phyloP scores from a whole-genome alignment of 2,329 filamentous ascomycete species.

The Nemania sp. region DNA sequence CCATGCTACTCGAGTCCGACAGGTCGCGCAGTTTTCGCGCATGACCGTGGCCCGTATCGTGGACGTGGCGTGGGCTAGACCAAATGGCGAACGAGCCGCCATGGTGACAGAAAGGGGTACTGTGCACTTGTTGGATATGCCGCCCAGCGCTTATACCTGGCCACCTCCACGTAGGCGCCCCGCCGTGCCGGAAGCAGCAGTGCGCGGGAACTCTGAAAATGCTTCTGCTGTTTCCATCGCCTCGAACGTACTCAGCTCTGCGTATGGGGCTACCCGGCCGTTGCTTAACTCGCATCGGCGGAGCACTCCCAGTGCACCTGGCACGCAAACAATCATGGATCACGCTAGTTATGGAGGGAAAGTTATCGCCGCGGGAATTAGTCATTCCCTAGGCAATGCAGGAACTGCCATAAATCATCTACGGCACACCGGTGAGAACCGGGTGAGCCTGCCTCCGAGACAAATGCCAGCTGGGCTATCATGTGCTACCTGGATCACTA shows the following conservation, averaged over 20 bases:
- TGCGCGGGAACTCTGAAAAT: slow-evolving; percentile 53
- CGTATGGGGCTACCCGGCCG: slow-evolving; percentile 68
- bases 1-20: slow-evolving; percentile 67
- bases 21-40: slow-evolving; percentile 85
- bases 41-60: slow-evolving; percentile 91
- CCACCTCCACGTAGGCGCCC: slow-evolving; percentile 68
- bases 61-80: slow-evolving; percentile 84
- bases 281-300: slow-evolving; percentile 59
- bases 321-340: slow-evolving; percentile 54
- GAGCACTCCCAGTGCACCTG: slow-evolving; percentile 49
- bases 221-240: slow-evolving; percentile 67
- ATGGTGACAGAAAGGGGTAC: slow-evolving; percentile 95
- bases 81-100: slow-evolving; percentile 79
- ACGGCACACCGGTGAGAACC: slow-evolving; percentile 74
- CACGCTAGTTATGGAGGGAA: slow-evolving; percentile 71
- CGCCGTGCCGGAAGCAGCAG: slow-evolving; percentile 47
- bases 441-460: slow-evolving; percentile 67
- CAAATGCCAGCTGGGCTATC: slow-evolving; percentile 53
- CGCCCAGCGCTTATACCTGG: slow-evolving; percentile 81
- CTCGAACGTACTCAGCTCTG: slow-evolving; percentile 70
- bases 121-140: slow-evolving; percentile 87
- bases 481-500: slow-evolving; percentile 68
- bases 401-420: slow-evolving; percentile 70
- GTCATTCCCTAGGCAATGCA: slow-evolving; percentile 74
- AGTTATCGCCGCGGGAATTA: slow-evolving; percentile 73